Evolutionary conservation across 768 basidiomycete species (phyloP), one percentile per base, ranked within the genome.

Genomic region (Clitopilus hobsonii): DNA sequence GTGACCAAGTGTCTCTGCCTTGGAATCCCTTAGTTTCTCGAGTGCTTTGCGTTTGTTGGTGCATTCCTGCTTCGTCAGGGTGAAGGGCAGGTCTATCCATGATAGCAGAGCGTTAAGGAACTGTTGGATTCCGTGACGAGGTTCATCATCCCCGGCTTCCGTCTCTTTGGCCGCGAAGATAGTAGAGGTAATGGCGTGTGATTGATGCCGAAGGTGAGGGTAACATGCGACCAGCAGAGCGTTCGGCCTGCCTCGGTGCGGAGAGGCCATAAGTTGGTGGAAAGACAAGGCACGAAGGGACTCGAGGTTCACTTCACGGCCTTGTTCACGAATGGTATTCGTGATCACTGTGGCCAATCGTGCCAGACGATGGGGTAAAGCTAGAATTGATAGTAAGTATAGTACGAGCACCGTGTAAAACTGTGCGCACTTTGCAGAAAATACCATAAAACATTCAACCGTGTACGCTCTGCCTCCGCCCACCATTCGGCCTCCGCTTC

Each of bases 401-500:
- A 60, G 57, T 38, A 63, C 55, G 10, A 53, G 56, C 25, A 49
- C 6, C 38, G 30, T 29, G 24, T 54, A 55, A 49, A 26, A 22
- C 49, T 28, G 24, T 41, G 29, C 23, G 48, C 16, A 95, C 92
- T 90, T 73, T 94, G 89, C 1, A 95, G 58, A 24, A 95, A 74
- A 68, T 89, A 93, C 63, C 80, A 71, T 2, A 78, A 77, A 8
- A 86, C 76, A 18, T 75, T 78, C 51, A 69, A 60, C 24, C 74
- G 64, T 2, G 88, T 91, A 27, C 82, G 77, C 58, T 87, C 85
- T 38, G 89, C 67, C 25, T 83, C 79, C 14, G 79, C 77, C 94
- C 94, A 98, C 88, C 89, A 97, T 45, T 89, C 82, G 18, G 89
- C 83, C 62, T 94, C 91, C 6, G 76, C 69, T 61, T 94, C 92